Evolutionary conservation across 208 protist species (phyloP).

Genomic region (Crithidia acanthocephali): DNA sequence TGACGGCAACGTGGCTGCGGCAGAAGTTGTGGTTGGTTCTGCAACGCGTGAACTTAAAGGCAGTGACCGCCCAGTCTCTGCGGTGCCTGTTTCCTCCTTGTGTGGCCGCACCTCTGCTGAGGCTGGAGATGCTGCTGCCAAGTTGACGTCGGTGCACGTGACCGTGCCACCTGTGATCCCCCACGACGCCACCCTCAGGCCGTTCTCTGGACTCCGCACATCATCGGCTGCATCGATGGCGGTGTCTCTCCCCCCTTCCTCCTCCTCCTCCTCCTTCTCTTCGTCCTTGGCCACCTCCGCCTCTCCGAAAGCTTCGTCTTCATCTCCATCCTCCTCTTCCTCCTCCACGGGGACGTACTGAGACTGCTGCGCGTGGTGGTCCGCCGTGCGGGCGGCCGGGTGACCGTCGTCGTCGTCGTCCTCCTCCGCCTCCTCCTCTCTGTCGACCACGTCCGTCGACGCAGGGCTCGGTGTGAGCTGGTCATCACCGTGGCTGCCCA

Average conservation of each 20-base stretch:
- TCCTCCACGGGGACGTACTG: slow-evolving; percentile 26
- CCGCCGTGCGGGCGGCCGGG: slow-evolving; percentile 18
- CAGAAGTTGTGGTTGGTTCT: neutral
- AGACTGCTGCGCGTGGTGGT: slow-evolving; percentile 44
- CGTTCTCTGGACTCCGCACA: too few species aligned
- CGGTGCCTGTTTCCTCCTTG: too few species aligned
- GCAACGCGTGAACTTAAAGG: too few species aligned
- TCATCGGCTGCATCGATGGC: too few species aligned
- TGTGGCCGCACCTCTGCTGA: too few species aligned
- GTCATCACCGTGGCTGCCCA: too few species aligned
- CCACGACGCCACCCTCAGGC: too few species aligned
- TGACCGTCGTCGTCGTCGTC: neutral
- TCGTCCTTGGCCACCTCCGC: neutral
- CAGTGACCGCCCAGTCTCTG: too few species aligned
- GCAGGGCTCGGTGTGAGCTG: too few species aligned
- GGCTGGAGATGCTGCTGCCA: too few species aligned
- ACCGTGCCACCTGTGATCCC: too few species aligned
- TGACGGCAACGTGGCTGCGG: neutral
- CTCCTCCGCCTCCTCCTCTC: neutral
- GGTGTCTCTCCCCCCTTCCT: neutral
- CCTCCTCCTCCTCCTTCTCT: neutral
- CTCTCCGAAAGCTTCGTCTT: slow-evolving; percentile 2
- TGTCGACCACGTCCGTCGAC: neutral
- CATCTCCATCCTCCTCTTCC: slow-evolving; percentile 17
- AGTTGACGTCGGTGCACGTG: too few species aligned